These are phyloP conservation scores for Cryptococcus sp. DNA, from an alignment of 1,284 basidiomycete species.

Conservation along the genomic window DNA sequence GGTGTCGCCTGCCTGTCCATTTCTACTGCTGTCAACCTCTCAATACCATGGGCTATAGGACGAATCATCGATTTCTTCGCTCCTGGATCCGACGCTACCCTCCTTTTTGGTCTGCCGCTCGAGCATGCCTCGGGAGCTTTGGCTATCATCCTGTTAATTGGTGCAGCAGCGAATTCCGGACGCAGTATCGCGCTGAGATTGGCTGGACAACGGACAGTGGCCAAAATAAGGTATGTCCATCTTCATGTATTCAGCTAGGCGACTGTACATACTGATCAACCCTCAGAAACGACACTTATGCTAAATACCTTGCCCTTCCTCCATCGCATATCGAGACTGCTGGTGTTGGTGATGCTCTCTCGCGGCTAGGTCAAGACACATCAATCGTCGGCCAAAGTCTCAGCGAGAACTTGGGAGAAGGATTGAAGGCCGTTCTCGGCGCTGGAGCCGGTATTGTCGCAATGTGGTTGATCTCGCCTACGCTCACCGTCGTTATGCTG, in stretches of 20 bases:
- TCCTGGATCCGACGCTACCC: constrained; percentile 42
- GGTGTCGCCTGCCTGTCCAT: constrained; percentile 42
- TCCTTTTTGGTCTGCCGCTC: constrained; percentile 47
- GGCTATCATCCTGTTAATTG: constrained; percentile 37
- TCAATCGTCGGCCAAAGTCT: constrained; percentile 49
- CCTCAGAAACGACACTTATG: constrained; percentile 47
- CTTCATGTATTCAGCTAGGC: neutral
- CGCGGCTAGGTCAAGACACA: constrained; percentile 50
- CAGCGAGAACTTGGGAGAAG: constrained; percentile 50
- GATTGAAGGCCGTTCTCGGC: constrained; percentile 48
- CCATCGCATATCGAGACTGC: constrained; percentile 50
- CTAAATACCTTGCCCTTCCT: constrained; percentile 46
- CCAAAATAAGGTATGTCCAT: constrained; percentile 39
- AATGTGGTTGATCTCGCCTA: constrained; percentile 51
- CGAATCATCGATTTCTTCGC: constrained; percentile 52
- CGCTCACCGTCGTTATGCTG: constrained; percentile 47
- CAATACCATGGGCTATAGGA: constrained; percentile 48
- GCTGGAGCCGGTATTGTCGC: constrained; percentile 47
- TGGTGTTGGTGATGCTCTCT: constrained; percentile 51
- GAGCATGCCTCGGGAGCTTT: constrained; percentile 42
- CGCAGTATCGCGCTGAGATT: constrained; percentile 44
- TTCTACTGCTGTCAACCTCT: constrained; percentile 45
- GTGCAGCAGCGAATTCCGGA: constrained; percentile 47
- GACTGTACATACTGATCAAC: neutral
- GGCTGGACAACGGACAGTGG: constrained; percentile 49